Evolutionary conservation across 208 protist genomes (phyloP).

Genomic region (Porcisia hertigi): DNA sequence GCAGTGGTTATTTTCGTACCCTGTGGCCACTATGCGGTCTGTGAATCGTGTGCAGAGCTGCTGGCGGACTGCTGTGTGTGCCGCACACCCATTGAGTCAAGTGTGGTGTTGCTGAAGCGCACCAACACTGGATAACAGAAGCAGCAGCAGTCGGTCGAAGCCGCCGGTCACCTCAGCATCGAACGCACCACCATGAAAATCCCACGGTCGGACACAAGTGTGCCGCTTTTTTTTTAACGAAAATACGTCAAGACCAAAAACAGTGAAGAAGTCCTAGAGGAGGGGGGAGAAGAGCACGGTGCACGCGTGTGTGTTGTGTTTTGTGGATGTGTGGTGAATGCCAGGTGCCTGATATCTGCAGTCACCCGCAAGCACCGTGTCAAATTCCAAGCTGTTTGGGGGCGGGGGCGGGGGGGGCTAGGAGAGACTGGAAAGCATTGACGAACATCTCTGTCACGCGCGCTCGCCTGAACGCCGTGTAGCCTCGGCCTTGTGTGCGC

Average conservation of each 20-base stretch:
- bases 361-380: background rate
- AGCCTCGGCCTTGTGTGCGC: too few species aligned
- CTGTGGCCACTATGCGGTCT: constrained; percentile 72
- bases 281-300: too few species aligned
- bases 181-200: background rate
- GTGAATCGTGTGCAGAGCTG: constrained; percentile 45
- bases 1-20: constrained; percentile 64
- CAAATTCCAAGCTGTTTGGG: background rate
- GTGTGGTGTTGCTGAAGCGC: constrained; percentile 41
- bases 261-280: background rate
- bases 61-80: constrained; percentile 66
- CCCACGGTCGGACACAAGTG: background rate
- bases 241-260: background rate
- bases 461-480: background rate
- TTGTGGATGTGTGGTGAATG: background rate
- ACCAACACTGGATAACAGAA: constrained; percentile 2
- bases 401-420: background rate
- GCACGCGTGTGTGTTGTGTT: background rate
- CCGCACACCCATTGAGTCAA: constrained; percentile 43
- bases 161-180: background rate
- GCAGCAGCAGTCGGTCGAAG: background rate
- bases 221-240: background rate
- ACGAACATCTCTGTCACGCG: background rate
- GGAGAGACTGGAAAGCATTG: background rate
- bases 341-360: background rate